Conservation (phyloP, 495 filamentous ascomycete genomes). For the Trypethelium eluteriae region DNA sequence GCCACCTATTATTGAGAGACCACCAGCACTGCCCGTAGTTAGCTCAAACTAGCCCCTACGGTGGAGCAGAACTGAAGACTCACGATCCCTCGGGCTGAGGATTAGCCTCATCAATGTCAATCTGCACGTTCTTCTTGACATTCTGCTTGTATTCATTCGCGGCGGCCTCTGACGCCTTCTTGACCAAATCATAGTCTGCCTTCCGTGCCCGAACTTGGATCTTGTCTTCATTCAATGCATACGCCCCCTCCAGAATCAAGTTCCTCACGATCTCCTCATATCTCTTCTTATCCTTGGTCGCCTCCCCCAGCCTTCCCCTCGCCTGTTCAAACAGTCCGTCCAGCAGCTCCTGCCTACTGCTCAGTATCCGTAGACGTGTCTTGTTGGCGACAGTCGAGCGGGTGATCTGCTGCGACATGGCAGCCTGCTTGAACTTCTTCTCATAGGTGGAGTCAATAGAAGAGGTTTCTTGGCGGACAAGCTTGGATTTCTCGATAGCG, state of each 20-base stretch:
- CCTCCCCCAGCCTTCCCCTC: slow-evolving; percentile 54
- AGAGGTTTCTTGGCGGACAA: slow-evolving; percentile 87
- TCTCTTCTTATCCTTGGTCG: slow-evolving; percentile 46
- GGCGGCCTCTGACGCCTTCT: slow-evolving; percentile 68
- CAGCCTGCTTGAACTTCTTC: slow-evolving; percentile 96
- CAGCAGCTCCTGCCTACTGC: slow-evolving; percentile 78
- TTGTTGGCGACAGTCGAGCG: slow-evolving; percentile 91
- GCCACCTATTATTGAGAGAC: slow-evolving; percentile 68
- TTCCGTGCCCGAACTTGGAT: slow-evolving; percentile 65
- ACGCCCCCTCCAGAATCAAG: slow-evolving; percentile 81
- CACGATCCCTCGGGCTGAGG: slow-evolving; percentile 76
- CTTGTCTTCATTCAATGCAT: slow-evolving; percentile 73
- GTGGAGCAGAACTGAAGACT: slow-evolving; percentile 37
- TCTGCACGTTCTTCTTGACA: slow-evolving; percentile 49
- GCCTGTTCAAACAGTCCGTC: slow-evolving; percentile 85
- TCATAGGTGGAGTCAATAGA: slow-evolving; percentile 87
- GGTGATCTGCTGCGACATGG: slow-evolving; percentile 96
- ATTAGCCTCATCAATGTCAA: slow-evolving; percentile 71
- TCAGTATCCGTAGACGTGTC: slow-evolving; percentile 78
- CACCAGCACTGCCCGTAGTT: slow-evolving; percentile 60
- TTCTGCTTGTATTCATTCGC: slow-evolving; percentile 72
- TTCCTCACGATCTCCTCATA: slow-evolving; percentile 70
- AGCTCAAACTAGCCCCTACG: slow-evolving; percentile 4
- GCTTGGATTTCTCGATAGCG: slow-evolving; percentile 95
- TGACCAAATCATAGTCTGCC: slow-evolving; percentile 64